Conservation (phyloP, 2,329 filamentous ascomycete species). For the Lasiodiplodia theobromae region DNA sequence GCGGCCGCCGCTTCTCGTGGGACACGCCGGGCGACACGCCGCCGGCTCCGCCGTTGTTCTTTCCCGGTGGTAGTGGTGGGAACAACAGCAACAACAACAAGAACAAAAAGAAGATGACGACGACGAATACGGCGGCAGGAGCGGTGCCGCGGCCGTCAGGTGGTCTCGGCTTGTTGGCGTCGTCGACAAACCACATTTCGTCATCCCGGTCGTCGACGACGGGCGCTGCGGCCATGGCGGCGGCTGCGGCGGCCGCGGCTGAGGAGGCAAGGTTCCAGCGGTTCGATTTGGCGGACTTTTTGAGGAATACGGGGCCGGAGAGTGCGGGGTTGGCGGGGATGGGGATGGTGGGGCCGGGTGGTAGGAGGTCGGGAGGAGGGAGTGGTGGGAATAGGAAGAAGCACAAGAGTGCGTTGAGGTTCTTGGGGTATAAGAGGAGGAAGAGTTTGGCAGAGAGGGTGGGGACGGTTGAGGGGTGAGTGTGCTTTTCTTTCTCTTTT, state of each 20-base stretch:
- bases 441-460: slow-evolving; percentile 29
- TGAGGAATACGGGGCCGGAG: slow-evolving; percentile 47
- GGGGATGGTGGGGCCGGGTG: slow-evolving; percentile 10
- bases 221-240: not conserved
- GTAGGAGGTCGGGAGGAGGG: not conserved
- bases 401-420: slow-evolving; percentile 41
- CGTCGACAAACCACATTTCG: too few species aligned
- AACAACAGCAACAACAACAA: too few species aligned
- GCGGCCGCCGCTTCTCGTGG: not conserved
- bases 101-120: too few species aligned
- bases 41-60: not conserved
- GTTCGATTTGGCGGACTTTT: slow-evolving; percentile 46
- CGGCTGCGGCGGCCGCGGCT: not conserved
- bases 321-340: not conserved
- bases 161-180: not conserved
- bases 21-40: not conserved
- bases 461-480: slow-evolving; percentile 27
- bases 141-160: not conserved
- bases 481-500: not conserved
- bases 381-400: slow-evolving; percentile 1
- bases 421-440: slow-evolving; percentile 38
- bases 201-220: too few species aligned
- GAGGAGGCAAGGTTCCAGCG: not conserved
- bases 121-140: not conserved
- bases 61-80: too few species aligned